These are phyloP conservation scores for Gossypium longicalyx DNA, from an alignment of 345 rosid species.

Conservation along the genomic window DNA sequence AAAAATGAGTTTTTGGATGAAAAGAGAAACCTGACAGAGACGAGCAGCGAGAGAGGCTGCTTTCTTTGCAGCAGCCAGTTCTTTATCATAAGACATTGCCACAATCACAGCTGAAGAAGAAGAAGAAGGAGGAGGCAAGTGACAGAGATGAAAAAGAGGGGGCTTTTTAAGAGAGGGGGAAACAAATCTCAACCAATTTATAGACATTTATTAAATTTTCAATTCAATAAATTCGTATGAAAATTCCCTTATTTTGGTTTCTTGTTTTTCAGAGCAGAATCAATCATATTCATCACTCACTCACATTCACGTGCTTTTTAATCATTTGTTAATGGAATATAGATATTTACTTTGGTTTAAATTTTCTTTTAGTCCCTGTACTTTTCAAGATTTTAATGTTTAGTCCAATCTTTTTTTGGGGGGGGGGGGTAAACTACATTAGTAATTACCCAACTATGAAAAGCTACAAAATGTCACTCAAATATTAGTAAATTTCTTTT, in stretches of 20 bases:
- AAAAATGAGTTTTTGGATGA: not conserved
- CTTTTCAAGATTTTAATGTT: too few species aligned
- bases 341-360: too few species aligned
- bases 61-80: slow-evolving; percentile 85
- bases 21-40: slow-evolving; percentile 65
- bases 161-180: slow-evolving; percentile 18
- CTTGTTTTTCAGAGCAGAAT: not conserved
- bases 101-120: slow-evolving; percentile 23
- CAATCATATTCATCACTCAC: too few species aligned
- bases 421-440: too few species aligned
- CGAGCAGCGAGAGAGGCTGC: slow-evolving; percentile 86
- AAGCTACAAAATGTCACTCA: too few species aligned
- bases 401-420: too few species aligned
- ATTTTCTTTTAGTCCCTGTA: too few species aligned
- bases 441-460: too few species aligned
- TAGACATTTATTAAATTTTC: slow-evolving; percentile 20
- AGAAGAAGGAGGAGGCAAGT: not conserved
- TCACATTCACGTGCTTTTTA: too few species aligned
- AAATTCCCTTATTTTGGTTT: not conserved
- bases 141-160: slow-evolving; percentile 4
- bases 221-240: not conserved
- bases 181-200: slow-evolving; percentile 30
- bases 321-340: not conserved
- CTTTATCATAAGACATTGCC: slow-evolving; percentile 69
- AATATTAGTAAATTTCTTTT: too few species aligned